These are phyloP conservation scores for Fusarium hostae DNA, from an alignment of 2,329 filamentous ascomycete species.

Conservation along the genomic window DNA sequence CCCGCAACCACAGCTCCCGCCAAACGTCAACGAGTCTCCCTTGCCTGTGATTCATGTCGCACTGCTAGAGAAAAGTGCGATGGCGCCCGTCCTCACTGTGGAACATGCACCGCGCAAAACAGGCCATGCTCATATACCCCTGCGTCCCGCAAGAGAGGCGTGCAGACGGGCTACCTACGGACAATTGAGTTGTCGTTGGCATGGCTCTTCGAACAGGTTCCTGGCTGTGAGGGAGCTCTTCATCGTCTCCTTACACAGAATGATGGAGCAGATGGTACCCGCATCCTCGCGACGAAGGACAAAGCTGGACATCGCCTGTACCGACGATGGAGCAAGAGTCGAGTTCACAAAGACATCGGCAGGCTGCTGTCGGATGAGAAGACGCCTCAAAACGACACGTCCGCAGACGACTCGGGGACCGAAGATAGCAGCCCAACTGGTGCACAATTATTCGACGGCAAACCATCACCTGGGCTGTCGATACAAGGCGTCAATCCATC, in stretches of 20 bases:
- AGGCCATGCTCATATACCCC: conserved; percentile 77
- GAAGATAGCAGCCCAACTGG: conserved; percentile 45
- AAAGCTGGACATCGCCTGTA: conserved; percentile 67
- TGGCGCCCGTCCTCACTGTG: conserved; percentile 73
- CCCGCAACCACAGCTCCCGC: conserved; percentile 41
- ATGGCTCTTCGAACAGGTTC: conserved; percentile 71
- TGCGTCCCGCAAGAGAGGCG: conserved; percentile 78
- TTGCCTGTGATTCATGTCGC: conserved; percentile 76
- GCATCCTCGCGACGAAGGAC: conserved; percentile 63
- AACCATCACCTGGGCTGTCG: conserved; percentile 35
- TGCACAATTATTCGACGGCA: conserved; percentile 28
- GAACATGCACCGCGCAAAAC: conserved; percentile 71
- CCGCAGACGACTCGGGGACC: conserved; percentile 49
- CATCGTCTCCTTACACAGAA: conserved; percentile 63
- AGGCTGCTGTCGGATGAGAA: conserved; percentile 64
- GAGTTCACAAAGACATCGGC: conserved; percentile 71
- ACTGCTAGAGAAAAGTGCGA: conserved; percentile 78
- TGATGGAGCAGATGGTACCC: conserved; percentile 53
- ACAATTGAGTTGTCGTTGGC: conserved; percentile 76
- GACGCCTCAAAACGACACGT: conserved; percentile 48
- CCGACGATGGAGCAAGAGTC: conserved; percentile 70
- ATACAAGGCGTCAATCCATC: conserved; percentile 23
- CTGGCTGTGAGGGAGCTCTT: conserved; percentile 68
- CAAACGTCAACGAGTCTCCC: conserved; percentile 73
- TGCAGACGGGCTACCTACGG: conserved; percentile 83